Percentiles rank a stretch among this genome's conserved stretches.
These are phyloP conservation scores for Nicotiana tomentosiformis DNA, from an alignment of 257 asterid genomes.

Conservation along the genomic window DNA sequence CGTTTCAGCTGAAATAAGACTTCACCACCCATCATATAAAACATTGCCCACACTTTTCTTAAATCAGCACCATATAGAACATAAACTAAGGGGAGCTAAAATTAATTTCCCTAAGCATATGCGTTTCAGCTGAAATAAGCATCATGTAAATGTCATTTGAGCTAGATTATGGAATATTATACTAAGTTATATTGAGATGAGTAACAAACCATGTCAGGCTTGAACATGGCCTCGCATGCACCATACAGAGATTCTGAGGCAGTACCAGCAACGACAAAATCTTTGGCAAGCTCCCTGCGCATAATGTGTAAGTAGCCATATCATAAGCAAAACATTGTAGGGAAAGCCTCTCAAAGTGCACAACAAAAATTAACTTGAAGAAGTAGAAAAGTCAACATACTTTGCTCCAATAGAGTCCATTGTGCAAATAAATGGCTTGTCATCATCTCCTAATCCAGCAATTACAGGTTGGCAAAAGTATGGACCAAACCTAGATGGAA, in stretches of 20 bases:
- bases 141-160: neutral
- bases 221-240: slow-evolving; percentile 96
- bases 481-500: slow-evolving; percentile 72
- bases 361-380: neutral
- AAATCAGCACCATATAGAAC: neutral
- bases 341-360: neutral
- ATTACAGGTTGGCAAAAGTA: slow-evolving; percentile 97
- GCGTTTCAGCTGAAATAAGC: neutral
- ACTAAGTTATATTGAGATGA: neutral
- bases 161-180: neutral
- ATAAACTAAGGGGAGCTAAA: neutral
- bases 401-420: slow-evolving; percentile 98
- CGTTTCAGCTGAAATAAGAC: neutral
- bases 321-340: neutral
- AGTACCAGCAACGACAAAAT: slow-evolving; percentile 91
- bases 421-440: slow-evolving; percentile 95
- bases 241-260: slow-evolving; percentile 96
- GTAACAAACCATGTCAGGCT: slow-evolving; percentile 78
- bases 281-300: slow-evolving; percentile 89
- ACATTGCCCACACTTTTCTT: neutral
- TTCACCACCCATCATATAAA: neutral
- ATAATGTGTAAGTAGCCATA: neutral
- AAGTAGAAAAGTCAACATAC: slow-evolving; percentile 34
- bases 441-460: slow-evolving; percentile 89
- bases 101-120: neutral